Evolutionary conservation across 345 rosid species (phyloP), one percentile per base, ranked within the genome.

Genomic region (Populus davidiana): DNA sequence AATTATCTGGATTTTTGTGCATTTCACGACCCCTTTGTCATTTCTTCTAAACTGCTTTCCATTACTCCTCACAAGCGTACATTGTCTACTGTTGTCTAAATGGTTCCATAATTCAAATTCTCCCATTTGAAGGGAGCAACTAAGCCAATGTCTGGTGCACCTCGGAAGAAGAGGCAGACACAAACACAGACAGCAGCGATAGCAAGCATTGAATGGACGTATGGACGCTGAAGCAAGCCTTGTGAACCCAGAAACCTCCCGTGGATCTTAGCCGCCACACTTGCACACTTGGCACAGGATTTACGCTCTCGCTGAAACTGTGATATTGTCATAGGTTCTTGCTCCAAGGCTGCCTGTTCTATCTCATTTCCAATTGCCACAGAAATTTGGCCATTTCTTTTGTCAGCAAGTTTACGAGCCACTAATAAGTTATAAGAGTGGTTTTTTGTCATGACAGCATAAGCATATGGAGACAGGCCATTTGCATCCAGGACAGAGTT

Each of bases 131-230:
- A 94, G 43, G 90, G 97, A 73, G 90, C 85, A 75, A 83, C 85
- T 38, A 75, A 78, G 64, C 97, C 87, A 62, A 92, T 85, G 25
- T 85, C 79, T 0, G 97, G 97, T 35, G 85, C 82, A 27, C 93
- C 93, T 33, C 96, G 91, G 84, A 90, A 66, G 85, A 91, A 91
- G 59, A 94, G 82, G 81, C 98, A 94, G 66, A 94, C 98, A 83
- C 98, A 94, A 76, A 92, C 97, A 66, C 98, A 94, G 50, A 94
- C 97, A 5, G 97, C 93, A 2, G 96, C 98, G 80, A 92, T 83
- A 77, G 94, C 89, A 25, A 94, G 94, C 94, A 94, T 87, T 16
- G 97, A 91, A 81, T 92, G 93, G 77, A 91, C 77, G 56, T 86
- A 89, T 10, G 98, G 94, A 49, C 90, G 91, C 72, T 89, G 92